These are phyloP conservation scores for Centella asiatica DNA, from an alignment of 129 eudicot species.

Conservation along the genomic window DNA sequence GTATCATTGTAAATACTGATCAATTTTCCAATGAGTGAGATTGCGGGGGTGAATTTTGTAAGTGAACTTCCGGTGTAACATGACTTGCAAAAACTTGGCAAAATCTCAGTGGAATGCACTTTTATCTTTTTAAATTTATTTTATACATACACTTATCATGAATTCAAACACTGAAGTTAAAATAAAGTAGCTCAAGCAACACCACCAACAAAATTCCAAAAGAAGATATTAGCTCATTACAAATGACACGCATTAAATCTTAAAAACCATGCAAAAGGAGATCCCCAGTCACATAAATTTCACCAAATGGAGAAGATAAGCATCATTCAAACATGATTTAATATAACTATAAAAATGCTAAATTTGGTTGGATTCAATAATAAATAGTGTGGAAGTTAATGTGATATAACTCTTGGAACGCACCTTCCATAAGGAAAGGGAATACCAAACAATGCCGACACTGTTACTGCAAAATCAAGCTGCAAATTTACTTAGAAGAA, in stretches of 20 bases:
- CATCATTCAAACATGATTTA: too few relatives aligned
- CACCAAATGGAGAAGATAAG: too few relatives aligned
- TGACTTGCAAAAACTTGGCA: not conserved
- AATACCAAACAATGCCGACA: slow-evolving; percentile 87
- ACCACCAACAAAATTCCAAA: not conserved
- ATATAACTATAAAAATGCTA: not conserved
- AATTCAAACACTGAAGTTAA: too few relatives aligned
- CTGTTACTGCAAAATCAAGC: slow-evolving; percentile 95
- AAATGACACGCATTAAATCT: not conserved
- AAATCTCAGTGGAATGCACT: not conserved
- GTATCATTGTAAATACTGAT: not conserved
- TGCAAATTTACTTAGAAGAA: slow-evolving; percentile 37
- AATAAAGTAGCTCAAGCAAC: not conserved
- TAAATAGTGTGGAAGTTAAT: not conserved
- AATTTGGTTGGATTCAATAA: not conserved
- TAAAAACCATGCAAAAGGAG: too few relatives aligned
- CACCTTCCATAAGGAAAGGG: slow-evolving; percentile 99
- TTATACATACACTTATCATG: too few relatives aligned
- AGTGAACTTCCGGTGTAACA: not conserved
- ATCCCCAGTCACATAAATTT: not conserved
- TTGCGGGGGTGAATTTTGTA: not conserved
- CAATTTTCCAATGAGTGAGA: not conserved
- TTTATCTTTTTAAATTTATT: too few relatives aligned
- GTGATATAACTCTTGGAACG: slow-evolving; percentile 19
- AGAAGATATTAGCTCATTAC: not conserved